These are phyloP conservation scores for Penicillium roqueforti DNA, from an alignment of 495 filamentous ascomycete species.

Conservation along the genomic window DNA sequence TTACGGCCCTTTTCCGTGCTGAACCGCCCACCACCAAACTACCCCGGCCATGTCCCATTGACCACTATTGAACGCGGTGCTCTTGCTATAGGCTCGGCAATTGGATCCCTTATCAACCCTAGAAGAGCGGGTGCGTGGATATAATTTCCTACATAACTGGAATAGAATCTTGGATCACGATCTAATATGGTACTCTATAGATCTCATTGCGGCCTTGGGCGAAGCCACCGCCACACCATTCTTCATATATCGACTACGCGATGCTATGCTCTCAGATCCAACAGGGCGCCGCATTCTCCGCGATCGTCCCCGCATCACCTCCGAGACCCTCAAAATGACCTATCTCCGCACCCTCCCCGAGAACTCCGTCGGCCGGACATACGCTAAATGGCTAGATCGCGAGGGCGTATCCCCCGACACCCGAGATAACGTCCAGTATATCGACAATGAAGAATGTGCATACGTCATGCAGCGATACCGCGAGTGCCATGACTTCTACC, in stretches of 20 bases:
- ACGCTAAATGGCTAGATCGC: slow-evolving; percentile 81
- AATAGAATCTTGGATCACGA: background rate
- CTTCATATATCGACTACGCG: slow-evolving; percentile 88
- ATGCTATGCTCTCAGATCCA: slow-evolving; percentile 79
- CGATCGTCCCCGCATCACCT: slow-evolving; percentile 84
- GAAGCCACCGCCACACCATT: slow-evolving; percentile 92
- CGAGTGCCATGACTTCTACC: slow-evolving; percentile 98
- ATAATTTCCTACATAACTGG: background rate
- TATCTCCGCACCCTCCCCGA: slow-evolving; percentile 66
- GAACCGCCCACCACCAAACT: slow-evolving; percentile 67
- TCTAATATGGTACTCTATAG: slow-evolving; percentile 36
- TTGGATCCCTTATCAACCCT: slow-evolving; percentile 75
- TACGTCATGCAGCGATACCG: slow-evolving; percentile 99
- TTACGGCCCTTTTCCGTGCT: slow-evolving; percentile 64
- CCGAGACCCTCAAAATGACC: slow-evolving; percentile 64
- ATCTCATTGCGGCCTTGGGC: slow-evolving; percentile 89
- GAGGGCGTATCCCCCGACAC: slow-evolving; percentile 94
- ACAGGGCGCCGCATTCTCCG: slow-evolving; percentile 90
- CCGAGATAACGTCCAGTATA: slow-evolving; percentile 72
- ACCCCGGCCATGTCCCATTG: slow-evolving; percentile 90
- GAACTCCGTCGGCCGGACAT: slow-evolving; percentile 78
- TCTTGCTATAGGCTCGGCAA: slow-evolving; percentile 76
- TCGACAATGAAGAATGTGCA: slow-evolving; percentile 90
- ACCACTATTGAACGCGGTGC: slow-evolving; percentile 68
- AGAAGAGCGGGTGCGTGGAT: slow-evolving; percentile 60